Conservation (phyloP, 345 rosid species). For the Eucalyptus rudis region DNA sequence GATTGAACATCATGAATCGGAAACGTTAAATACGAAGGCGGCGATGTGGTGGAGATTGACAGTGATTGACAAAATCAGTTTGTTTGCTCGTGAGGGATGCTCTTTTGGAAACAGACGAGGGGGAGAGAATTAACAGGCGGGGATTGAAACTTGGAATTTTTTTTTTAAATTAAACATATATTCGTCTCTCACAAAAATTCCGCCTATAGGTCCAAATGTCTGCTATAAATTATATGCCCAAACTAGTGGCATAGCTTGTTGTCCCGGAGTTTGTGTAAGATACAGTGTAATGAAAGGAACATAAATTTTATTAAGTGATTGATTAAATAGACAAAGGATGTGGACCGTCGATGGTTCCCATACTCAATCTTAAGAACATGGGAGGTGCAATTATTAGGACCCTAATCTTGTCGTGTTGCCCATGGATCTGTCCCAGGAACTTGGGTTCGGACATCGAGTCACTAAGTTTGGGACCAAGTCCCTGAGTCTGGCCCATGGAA, state of each 20-base stretch:
- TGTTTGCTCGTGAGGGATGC: background rate
- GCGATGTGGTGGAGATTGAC: background rate
- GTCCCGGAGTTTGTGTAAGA: background rate
- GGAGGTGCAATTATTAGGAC: background rate
- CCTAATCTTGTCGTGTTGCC: background rate
- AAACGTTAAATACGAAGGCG: background rate
- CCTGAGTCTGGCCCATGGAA: rapidly evolving
- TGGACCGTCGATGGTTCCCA: background rate
- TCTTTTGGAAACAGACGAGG: background rate
- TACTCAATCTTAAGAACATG: background rate
- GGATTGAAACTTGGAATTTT: background rate
- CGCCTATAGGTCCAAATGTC: background rate
- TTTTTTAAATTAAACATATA: background rate
- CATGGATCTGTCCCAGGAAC: background rate
- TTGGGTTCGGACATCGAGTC: background rate
- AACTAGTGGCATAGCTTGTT: background rate
- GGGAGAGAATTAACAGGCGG: background rate
- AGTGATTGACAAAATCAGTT: background rate
- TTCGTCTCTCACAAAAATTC: background rate
- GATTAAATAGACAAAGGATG: no score
- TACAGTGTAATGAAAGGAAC: background rate
- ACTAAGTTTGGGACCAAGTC: background rate
- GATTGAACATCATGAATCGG: background rate
- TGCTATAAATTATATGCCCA: background rate
- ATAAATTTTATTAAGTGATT: no score